Base-by-base conservation (phyloP, 2,329 filamentous ascomycete genomes). In the Nothopassalora personata region DNA sequence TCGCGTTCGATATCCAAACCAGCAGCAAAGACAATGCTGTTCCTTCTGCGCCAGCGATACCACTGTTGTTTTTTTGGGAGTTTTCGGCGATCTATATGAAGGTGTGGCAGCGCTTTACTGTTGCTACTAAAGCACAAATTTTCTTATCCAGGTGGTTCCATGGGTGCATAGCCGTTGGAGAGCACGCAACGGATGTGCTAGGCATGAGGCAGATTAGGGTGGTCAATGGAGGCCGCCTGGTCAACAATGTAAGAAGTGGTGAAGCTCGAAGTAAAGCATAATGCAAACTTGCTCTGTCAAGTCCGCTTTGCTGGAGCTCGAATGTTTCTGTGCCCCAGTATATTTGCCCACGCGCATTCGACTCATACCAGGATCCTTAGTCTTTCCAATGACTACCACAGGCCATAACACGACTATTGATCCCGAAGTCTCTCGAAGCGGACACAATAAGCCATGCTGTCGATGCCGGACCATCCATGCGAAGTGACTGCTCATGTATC, bases 1-100 rank as follows among this genome's bases (percentile, higher is more conserved):
- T 31, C 10, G 18, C 18, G 15, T 33, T 27, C 28, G 43, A 56
- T 46, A 27, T 33, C 51, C 18, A 50, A 46, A 56, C 13, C 52
- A 19, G 15, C 18, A 57, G 31, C n/a, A 33, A 50, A 54, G 50
- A 49, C 45, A 19, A 30, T 34, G 56, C 43, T 56, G 33, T 62
- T 54, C 30, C 33, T 58, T 54, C 43, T 39, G 36, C 30, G 48
- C 54, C 53, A 36, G 58, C 52, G 57, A 63, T 63, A 63, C 61
- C 61, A 61, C 55, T 61, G 55, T 39, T 39, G 49, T 59, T 49
- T 59, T 49, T 13, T 47, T 18, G 53, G 53, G 49, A 56, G 53
- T 56, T 56, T 45, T 31, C 30, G 45, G 43, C 51, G 46, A 54
- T 51, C 33, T 54, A 39, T 45, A 34, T 48, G 13, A 15, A 47